Evolutionary conservation across 257 asterid species (phyloP), one percentile per base, ranked within the genome.

Genomic region (Echium plantagineum): DNA sequence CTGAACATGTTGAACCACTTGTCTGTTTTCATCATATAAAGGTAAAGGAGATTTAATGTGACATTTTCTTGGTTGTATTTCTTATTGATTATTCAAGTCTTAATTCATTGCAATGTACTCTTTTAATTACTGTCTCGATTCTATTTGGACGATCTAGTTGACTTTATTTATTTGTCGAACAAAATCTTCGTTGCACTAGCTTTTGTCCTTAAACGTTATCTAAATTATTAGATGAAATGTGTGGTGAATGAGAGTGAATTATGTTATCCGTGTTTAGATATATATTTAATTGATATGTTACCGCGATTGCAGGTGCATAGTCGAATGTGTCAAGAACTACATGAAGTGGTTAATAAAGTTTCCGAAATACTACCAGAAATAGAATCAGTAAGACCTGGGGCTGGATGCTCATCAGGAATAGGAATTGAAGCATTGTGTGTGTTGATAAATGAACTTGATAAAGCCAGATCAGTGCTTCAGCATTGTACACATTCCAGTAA

Each of bases 381-480:
- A 22, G 98, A 91, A 83, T 89, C 77, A 64, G 84, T 85, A 17
- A 89, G 93, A 20, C 98, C 98, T 56, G n/a, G n/a, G n/a, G n/a
- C n/a, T n/a, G 67, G 95, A 2, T 78, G 94, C 80, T 77, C 91
- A 21, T 79, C 94, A 24, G 98, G 96, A 71, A 79, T 85, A 24
- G 98, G 96, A 73, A 81, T 88, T 20, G 84, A 76, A 59, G 77
- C 90, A 19, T 90, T 91, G 75, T 81, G 94, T 76, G 67, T 68
- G 74, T 78, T 91, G 70, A 88, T 62, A 61, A 75, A 59, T 9
- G 89, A 82, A 26, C 80, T 89, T 57, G 65, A 19, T 56, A 86
- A 82, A 75, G 87, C 95, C 71, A 91, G 77, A 71, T 67, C 67
- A 59, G 71, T 84, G 65, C 71, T 88, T 53, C 79, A 78, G 76